phyloP scores from a whole-genome alignment of 2,329 filamentous ascomycete genomes.

The Penicillium sp. region DNA sequence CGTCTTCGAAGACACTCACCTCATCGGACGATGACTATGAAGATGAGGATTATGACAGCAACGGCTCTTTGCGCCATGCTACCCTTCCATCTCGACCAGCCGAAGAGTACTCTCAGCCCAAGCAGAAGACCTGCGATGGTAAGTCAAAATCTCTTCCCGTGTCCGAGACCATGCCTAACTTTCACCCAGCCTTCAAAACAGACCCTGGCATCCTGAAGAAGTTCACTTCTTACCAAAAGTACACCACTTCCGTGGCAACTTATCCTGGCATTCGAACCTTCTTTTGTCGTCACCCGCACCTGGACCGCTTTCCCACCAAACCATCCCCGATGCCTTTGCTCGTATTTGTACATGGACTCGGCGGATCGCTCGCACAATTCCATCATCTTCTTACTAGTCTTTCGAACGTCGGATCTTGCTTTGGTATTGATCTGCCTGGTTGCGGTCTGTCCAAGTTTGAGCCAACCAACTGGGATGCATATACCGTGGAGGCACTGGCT shows the following conservation, averaged over 20 bases:
- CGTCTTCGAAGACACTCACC: constrained; percentile 29
- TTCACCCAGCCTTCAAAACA: constrained; percentile 42
- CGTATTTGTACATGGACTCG: constrained; percentile 89
- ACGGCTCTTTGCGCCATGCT: constrained; percentile 31
- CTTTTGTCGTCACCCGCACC: constrained; percentile 77
- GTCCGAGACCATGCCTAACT: not conserved
- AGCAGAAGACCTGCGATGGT: constrained; percentile 33
- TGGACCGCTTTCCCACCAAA: constrained; percentile 72
- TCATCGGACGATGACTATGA: constrained; percentile 42
- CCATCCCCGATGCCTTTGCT: constrained; percentile 77
- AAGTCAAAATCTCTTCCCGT: constrained; percentile 1
- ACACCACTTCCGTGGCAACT: constrained; percentile 67
- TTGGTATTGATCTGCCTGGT: constrained; percentile 87
- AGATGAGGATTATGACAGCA: constrained; percentile 37
- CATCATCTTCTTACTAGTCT: constrained; percentile 77
- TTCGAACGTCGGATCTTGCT: constrained; percentile 76
- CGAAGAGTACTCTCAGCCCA: constrained; percentile 26
- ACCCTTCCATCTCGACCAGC: constrained; percentile 19
- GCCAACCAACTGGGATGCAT: constrained; percentile 72
- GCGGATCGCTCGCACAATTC: constrained; percentile 90
- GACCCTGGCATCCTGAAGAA: constrained; percentile 81
- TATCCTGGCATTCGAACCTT: constrained; percentile 82
- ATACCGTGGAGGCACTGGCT: constrained; percentile 71
- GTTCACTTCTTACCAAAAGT: constrained; percentile 69
- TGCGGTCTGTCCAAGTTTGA: constrained; percentile 79